A percentile compares a stretch with the other conserved stretches of the same genome.
Conservation (phyloP, 192 early-diverging fungal species). For the Haplosporangium gracile region DNA sequence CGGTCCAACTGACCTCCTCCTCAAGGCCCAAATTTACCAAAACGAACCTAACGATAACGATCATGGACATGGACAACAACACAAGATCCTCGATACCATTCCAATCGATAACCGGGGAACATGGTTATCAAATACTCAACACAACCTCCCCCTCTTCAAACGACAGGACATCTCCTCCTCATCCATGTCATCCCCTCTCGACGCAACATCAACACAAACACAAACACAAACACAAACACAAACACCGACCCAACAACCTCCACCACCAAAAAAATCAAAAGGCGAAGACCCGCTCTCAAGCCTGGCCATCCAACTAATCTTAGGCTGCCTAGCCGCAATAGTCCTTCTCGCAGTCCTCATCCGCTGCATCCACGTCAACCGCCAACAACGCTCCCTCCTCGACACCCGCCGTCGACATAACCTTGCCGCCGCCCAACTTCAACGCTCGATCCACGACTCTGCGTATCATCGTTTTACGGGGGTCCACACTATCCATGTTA, state of each 20-base stretch:
- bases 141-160: not conserved
- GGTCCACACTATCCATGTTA: not conserved
- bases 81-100: not conserved
- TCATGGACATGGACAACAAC: not conserved
- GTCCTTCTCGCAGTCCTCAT: conserved; percentile 12
- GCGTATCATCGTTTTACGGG: not conserved
- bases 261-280: not conserved
- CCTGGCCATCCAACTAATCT: conserved; percentile 26
- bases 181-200: not conserved
- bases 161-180: not conserved
- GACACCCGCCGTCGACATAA: conserved; percentile 12
- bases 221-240: not conserved
- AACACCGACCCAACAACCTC: not conserved
- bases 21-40: conserved; percentile 10
- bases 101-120: not conserved
- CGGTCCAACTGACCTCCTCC: not conserved
- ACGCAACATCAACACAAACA: not conserved
- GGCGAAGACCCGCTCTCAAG: conserved; percentile 28
- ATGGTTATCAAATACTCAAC: not conserved
- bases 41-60: not conserved
- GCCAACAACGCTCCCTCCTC: conserved; percentile 6
- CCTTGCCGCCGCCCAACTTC: not conserved
- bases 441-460: not conserved
- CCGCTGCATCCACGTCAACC: conserved; percentile 24
- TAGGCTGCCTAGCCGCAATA: conserved; percentile 9